Evolutionary conservation across 1,284 basidiomycete species (phyloP).

Genomic region (Rhodotorula sp.): DNA sequence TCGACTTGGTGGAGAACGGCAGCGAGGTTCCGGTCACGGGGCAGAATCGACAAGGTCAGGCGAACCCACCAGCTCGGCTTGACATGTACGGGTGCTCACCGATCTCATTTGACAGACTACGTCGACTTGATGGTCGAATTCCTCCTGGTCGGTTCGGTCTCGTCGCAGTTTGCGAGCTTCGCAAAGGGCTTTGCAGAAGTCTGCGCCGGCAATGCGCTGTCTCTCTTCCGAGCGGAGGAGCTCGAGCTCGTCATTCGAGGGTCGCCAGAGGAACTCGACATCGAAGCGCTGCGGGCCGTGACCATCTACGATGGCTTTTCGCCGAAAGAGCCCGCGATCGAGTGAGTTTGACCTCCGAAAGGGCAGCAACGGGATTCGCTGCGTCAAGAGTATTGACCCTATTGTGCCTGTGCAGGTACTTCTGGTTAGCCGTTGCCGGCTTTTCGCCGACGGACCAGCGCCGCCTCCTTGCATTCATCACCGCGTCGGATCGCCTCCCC

Average conservation of each 20-base stretch:
- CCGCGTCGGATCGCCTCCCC: conserved; percentile 43
- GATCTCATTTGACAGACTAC: conserved; percentile 4
- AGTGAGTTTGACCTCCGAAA: conserved; percentile 16
- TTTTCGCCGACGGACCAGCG: conserved; percentile 28
- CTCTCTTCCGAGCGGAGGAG: conserved; percentile 43
- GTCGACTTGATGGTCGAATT: conserved; percentile 29
- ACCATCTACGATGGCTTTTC: conserved; percentile 42
- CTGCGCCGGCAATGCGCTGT: conserved; percentile 43
- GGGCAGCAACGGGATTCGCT: neutral
- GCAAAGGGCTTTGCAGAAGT: conserved; percentile 43
- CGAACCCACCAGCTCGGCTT: neutral
- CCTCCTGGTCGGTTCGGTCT: conserved; percentile 32
- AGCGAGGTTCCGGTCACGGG: conserved; percentile 35
- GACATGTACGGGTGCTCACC: neutral
- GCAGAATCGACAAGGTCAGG: conserved; percentile 40
- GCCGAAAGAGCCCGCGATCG: conserved; percentile 32
- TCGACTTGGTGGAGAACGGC: conserved; percentile 40
- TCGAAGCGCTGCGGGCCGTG: conserved; percentile 35
- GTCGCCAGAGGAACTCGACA: conserved; percentile 39
- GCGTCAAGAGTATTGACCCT: neutral
- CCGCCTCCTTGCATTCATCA: conserved; percentile 43
- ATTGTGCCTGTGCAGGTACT: conserved; percentile 17
- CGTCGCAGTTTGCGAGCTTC: conserved; percentile 42
- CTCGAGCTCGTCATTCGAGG: conserved; percentile 45
- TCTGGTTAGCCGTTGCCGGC: conserved; percentile 39